Conservation (phyloP, 768 basidiomycete genomes). For the Xerocomellus intermedius region DNA sequence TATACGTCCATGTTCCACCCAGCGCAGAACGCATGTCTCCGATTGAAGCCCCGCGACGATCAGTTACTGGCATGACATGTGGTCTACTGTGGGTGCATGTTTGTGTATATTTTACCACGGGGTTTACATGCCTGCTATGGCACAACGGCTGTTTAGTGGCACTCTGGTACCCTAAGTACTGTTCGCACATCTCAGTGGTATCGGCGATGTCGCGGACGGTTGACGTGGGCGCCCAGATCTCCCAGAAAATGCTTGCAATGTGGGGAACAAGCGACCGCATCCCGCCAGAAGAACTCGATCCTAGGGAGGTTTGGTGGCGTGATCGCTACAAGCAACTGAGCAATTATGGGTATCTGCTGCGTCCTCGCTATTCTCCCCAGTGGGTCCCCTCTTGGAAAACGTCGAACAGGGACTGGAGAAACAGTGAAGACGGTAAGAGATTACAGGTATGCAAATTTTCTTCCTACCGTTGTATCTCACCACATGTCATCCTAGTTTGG, state of each 20-base stretch:
- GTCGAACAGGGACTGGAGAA: not conserved
- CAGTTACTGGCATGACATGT: not conserved
- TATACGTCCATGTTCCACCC: not conserved
- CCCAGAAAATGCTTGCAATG: not conserved
- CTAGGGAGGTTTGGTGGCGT: slow-evolving; percentile 12
- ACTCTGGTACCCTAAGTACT: not conserved
- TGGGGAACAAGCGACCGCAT: not conserved
- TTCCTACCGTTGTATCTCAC: too few species aligned
- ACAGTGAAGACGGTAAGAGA: not conserved
- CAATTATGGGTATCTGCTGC: slow-evolving; percentile 7
- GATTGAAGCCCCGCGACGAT: not conserved
- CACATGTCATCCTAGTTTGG: too few species aligned
- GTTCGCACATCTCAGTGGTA: not conserved
- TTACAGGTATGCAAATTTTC: not conserved
- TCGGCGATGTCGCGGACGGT: not conserved
- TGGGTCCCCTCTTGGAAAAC: slow-evolving; percentile 13
- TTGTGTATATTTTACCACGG: slow-evolving; percentile 13
- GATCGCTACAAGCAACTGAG: slow-evolving; percentile 4
- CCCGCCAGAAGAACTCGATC: slow-evolving; percentile 8
- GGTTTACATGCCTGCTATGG: not conserved
- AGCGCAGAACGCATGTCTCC: slow-evolving; percentile 8
- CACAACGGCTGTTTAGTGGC: not conserved
- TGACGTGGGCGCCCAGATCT: not conserved
- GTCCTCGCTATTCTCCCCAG: slow-evolving; percentile 10
- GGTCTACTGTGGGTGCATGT: slow-evolving; percentile 1